A percentile compares a stretch with the other conserved stretches of the same genome.
These are phyloP conservation scores for Fusarium continuum DNA, from an alignment of 2,329 filamentous ascomycete species.

Conservation along the genomic window DNA sequence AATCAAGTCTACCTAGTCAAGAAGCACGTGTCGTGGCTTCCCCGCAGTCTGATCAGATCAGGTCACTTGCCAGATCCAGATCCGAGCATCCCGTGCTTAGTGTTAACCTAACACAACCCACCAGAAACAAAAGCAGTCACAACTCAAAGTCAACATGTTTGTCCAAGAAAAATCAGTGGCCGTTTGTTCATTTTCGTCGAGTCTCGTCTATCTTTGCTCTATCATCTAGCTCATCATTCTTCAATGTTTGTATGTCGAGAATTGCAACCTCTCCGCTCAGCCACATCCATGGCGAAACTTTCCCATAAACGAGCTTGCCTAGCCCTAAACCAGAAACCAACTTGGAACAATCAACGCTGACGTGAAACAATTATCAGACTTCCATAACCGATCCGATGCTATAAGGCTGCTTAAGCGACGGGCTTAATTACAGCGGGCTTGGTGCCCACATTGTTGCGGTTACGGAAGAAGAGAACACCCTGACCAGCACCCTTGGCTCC, in stretches of 20 bases:
- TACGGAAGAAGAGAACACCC: slow-evolving; percentile 93
- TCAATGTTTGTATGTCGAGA: slow-evolving; percentile 5
- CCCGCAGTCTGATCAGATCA: slow-evolving; percentile 26
- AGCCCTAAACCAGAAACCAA: slow-evolving; percentile 21
- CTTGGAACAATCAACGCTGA: slow-evolving; percentile 38
- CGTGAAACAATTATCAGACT: slow-evolving; percentile 4
- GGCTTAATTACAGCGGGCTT: slow-evolving; percentile 45
- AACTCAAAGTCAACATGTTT: no score
- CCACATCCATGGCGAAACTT: slow-evolving; percentile 10
- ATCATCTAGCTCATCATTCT: slow-evolving; percentile 27
- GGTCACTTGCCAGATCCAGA: background rate
- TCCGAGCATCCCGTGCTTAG: slow-evolving; percentile 17
- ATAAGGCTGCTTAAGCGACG: slow-evolving; percentile 12
- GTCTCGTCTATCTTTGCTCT: slow-evolving; percentile 32
- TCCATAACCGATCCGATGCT: background rate
- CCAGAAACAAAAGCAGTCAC: background rate
- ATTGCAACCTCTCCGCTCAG: slow-evolving; percentile 16
- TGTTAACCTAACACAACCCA: slow-evolving; percentile 3
- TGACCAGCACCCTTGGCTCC: slow-evolving; percentile 82
- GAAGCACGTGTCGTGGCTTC: slow-evolving; percentile 29
- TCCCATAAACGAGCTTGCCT: slow-evolving; percentile 2
- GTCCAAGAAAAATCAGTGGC: slow-evolving; percentile 11
- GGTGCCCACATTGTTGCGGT: slow-evolving; percentile 85
- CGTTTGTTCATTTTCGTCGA: slow-evolving; percentile 28
- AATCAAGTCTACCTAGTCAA: background rate